Base-by-base conservation (phyloP, 495 filamentous ascomycete species). In the Amphirosellinia nigrospora region DNA sequence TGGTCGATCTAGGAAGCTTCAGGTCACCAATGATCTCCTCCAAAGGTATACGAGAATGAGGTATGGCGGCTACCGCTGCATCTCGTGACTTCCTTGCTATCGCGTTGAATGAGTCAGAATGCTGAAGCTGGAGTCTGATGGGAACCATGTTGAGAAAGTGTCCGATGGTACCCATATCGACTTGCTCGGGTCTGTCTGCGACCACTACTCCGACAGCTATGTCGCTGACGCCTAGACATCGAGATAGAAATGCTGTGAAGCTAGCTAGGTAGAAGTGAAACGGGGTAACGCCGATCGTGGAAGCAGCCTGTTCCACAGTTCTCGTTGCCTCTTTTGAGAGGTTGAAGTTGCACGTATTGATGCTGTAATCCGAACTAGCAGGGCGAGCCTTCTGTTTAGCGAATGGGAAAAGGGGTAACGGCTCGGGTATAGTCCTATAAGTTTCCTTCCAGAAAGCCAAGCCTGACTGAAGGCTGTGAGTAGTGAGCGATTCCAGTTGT, bases 131-230 rank as follows among this genome's bases (percentile, higher is more conserved):
- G 71, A 84, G 80, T 0, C 74, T 75, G 2, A 87, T 30, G 0
- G 87, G 79, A 0, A 89, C 72, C 11, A 87, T 69, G 64, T 89
- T 87, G 23, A 88, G 66, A 45, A 77, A 83, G 52, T 80, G 70
- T 8, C 87, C 82, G 19, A 88, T 64, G 16, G 72, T 83, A 3
- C 64, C 58, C 11, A 74, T 19, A 5, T 80, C 52, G 3, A 56
- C 48, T 32, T 8, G 46, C 0, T 79, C 73, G 1, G 16, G 71
- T 13, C 84, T 77, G 45, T 79, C 75, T 4, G 73, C 79, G 64
- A 82, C 81, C 0, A 75, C 70, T 26, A 75, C 74, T 9, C 76
- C 72, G 8, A 81, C 73, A 2, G 63, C 71, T n/a, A 81, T 0
- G 60, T 76, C 78, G 3, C 73, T 50, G 15, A 59, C 73, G 15